phyloP scores from a whole-genome alignment of 2,329 filamentous ascomycete genomes.

The Venturiaceae sp. region DNA sequence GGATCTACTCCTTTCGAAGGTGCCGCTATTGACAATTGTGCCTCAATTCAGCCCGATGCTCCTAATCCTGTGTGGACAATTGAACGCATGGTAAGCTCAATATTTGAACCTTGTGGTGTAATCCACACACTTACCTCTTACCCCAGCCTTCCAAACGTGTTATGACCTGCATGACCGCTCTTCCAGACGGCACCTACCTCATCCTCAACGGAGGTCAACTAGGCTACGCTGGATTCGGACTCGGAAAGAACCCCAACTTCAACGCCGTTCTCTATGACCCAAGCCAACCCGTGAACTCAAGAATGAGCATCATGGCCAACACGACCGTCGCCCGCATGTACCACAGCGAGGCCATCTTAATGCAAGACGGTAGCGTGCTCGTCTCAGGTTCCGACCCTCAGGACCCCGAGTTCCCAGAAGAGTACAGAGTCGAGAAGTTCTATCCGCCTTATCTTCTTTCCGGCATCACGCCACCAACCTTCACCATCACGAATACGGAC shows the following conservation, averaged over 20 bases:
- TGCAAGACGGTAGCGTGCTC: constrained; percentile 55
- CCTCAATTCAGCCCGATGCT: constrained; percentile 42
- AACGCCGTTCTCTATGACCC: constrained; percentile 57
- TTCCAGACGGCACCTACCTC: constrained; percentile 56
- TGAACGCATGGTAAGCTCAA: constrained; percentile 62
- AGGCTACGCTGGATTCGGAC: constrained; percentile 54
- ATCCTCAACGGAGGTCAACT: constrained; percentile 53
- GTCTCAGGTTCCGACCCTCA: constrained; percentile 47
- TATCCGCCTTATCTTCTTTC: constrained; percentile 51
- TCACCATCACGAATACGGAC: constrained; percentile 43
- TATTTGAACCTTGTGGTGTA: too few relatives aligned
- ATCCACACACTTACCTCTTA: too few relatives aligned
- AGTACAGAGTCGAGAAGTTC: constrained; percentile 56
- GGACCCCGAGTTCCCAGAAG: constrained; percentile 41
- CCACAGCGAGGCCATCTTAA: constrained; percentile 54
- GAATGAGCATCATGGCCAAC: constrained; percentile 55
- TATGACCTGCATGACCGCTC: constrained; percentile 51
- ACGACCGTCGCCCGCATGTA: constrained; percentile 56
- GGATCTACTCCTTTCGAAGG: constrained; percentile 51
- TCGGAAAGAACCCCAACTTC: constrained; percentile 45
- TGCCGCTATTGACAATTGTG: constrained; percentile 48
- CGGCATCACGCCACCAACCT: constrained; percentile 41
- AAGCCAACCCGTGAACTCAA: constrained; percentile 40
- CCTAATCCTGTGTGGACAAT: constrained; percentile 53
- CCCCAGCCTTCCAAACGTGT: constrained; percentile 55